A percentile compares a stretch with the other conserved stretches of the same genome.
Conservation (phyloP, 2,329 filamentous ascomycete species). For the Arachnopeziza araneosa region DNA sequence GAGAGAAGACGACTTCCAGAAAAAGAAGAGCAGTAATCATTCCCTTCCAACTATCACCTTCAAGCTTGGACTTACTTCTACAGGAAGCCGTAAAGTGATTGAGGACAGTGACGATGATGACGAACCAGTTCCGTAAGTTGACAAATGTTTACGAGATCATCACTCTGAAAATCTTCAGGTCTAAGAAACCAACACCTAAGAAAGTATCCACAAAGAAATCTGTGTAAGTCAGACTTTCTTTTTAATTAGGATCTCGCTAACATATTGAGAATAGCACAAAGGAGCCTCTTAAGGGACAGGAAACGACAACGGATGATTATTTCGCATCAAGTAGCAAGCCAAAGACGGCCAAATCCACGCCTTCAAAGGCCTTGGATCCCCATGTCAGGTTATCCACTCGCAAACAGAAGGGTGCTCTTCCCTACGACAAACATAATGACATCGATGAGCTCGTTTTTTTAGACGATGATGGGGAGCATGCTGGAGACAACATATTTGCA, state of each 20-base stretch:
- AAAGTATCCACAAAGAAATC: slow-evolving; percentile 51
- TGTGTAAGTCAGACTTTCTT: slow-evolving; percentile 34
- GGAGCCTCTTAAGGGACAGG: slow-evolving; percentile 28
- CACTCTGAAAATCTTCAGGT: slow-evolving; percentile 23
- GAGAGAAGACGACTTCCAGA: slow-evolving; percentile 29
- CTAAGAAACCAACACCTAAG: slow-evolving; percentile 45
- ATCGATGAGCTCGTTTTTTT: slow-evolving; percentile 54
- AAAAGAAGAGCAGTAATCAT: slow-evolving; percentile 28
- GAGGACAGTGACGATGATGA: slow-evolving; percentile 80
- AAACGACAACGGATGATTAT: slow-evolving; percentile 31
- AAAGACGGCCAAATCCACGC: slow-evolving; percentile 22
- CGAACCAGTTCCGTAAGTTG: slow-evolving; percentile 36
- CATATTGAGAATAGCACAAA: slow-evolving; percentile 20
- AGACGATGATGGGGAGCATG: slow-evolving; percentile 64
- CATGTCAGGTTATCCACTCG: slow-evolving; percentile 24
- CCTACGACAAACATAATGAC: slow-evolving; percentile 27
- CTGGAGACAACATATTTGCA: slow-evolving; percentile 76
- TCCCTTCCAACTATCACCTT: neutral
- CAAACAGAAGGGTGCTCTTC: slow-evolving; percentile 19
- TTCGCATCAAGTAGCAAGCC: slow-evolving; percentile 30
- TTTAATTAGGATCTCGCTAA: neutral
- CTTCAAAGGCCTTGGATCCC: slow-evolving; percentile 18
- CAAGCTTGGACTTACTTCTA: neutral
- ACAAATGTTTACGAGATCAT: neutral
- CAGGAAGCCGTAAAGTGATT: slow-evolving; percentile 61